Base-by-base conservation (phyloP, 2,329 filamentous ascomycete species). In the Pseudogymnoascus sp. region DNA sequence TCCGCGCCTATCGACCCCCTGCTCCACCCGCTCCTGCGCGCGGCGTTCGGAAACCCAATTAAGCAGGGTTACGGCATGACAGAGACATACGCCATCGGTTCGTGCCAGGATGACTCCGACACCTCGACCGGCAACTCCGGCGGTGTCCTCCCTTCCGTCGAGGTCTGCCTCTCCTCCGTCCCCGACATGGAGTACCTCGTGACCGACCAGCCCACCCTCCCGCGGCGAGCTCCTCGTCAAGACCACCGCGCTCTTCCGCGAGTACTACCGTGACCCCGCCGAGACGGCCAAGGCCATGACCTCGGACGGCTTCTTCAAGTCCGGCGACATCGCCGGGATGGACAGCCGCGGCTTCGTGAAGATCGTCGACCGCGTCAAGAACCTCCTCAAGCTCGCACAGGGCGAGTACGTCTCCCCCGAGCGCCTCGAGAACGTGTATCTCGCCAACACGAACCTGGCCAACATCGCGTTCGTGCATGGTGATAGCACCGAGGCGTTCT, bases 401-500 rank as follows among this genome's bases (percentile, higher is more conserved):
- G 95, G 95, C 75, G 95, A 99, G 79, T 99, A 99, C 78, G 91
- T 99, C 71, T 96, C 93, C 1, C 95, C 95, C 12, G 95, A 99
- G 79, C 90, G 93, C 63, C 91, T 99, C 72, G 95, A 99, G 80
- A 97, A 96, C 74, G 89, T 96, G 37, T 96, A 93, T 75, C 81
- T 96, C 66, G 91, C 89, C 66, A 92, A 89, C 77, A 87, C 87
- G 66, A 88, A 85, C 67, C 87, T 93, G 69, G 78, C 97, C 25
- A 84, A 87, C 21, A 88, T 89, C 72, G 92, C 88, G 2, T 97
- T 91, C 72, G 90, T 97, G 25, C 93, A 99, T 77, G 95, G 95
- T 41, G 93, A 97, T 73, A 86, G 87, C 65, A 83, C 88, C 65
- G 87, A 97, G 79, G 87, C 90, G 0, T 86, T 83, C 72, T 81